Percentiles rank a stretch among this genome's conserved stretches.
Evolutionary conservation across 495 filamentous ascomycete species (phyloP).

Genomic region (Aspergillus hancockii): DNA sequence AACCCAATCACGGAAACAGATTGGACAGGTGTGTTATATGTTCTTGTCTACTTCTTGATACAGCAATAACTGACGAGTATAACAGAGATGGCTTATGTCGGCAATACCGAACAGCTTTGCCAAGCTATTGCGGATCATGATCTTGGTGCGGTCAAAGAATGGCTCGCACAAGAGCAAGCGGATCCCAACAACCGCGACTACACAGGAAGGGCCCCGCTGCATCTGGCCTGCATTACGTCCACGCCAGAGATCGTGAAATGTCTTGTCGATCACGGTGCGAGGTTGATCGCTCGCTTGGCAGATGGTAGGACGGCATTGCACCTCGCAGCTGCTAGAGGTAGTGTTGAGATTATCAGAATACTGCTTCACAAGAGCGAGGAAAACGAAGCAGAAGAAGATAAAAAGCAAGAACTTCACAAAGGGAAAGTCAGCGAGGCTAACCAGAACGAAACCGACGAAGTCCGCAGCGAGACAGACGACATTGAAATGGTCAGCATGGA

Average conservation of each 20-base stretch:
- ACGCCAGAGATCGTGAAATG: conserved; percentile 67
- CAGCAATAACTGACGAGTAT: conserved; percentile 1
- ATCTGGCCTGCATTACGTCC: conserved; percentile 68
- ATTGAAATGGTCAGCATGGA: conserved; percentile 43
- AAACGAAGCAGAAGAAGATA: conserved; percentile 68
- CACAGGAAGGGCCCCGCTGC: conserved; percentile 78
- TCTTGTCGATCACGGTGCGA: conserved; percentile 71
- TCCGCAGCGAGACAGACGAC: not conserved
- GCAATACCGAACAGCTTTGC: conserved; percentile 68
- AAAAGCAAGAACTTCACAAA: conserved; percentile 52
- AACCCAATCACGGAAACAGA: conserved; percentile 78
- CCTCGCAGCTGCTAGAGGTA: conserved; percentile 69
- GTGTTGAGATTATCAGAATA: conserved; percentile 65
- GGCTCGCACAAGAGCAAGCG: conserved; percentile 60
- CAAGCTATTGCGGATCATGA: conserved; percentile 75
- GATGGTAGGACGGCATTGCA: conserved; percentile 81
- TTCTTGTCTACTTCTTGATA: not conserved
- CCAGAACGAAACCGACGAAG: conserved; percentile 20
- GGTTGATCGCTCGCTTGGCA: conserved; percentile 67
- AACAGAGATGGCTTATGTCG: conserved; percentile 67
- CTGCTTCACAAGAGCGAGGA: conserved; percentile 67
- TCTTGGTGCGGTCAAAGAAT: conserved; percentile 63
- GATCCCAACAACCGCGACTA: conserved; percentile 70
- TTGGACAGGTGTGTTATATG: conserved; percentile 65
- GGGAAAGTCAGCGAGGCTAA: conserved; percentile 41